phyloP scores from a whole-genome alignment of 176 grass and related monocot species.

The Thinopyrum elongatum region DNA sequence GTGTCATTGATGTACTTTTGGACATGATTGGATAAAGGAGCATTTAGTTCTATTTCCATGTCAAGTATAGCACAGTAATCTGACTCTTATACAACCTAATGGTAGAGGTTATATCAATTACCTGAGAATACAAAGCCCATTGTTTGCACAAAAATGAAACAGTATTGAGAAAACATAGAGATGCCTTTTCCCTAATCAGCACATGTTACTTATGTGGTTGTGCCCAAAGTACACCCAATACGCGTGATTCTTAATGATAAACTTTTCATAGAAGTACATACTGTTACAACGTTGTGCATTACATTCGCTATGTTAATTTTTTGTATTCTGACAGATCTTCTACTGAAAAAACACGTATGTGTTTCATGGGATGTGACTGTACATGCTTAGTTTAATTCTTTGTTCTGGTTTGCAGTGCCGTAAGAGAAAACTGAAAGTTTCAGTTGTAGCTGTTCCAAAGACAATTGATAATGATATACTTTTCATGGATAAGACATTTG shows the following conservation, averaged over 20 bases:
- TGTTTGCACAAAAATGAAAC: neutral
- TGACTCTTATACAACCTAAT: neutral
- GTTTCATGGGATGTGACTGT: constrained; percentile 1
- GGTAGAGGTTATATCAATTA: neutral
- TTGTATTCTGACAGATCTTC: neutral
- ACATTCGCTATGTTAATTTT: constrained; percentile 7
- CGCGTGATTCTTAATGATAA: neutral
- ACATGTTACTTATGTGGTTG: neutral
- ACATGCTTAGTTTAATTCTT: constrained; percentile 6
- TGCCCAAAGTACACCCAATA: neutral
- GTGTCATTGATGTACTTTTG: neutral
- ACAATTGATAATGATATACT: constrained; percentile 99
- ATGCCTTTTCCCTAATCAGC: neutral
- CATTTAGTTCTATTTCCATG: neutral
- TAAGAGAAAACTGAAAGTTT: constrained; percentile 93
- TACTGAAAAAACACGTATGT: neutral
- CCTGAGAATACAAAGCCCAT: neutral
- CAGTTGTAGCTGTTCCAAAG: constrained; percentile 89
- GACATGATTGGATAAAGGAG: constrained; percentile 5
- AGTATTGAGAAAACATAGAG: neutral
- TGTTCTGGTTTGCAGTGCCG: constrained; percentile 63
- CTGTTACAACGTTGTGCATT: neutral
- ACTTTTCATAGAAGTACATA: neutral
- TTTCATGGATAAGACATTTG: constrained; percentile 97
- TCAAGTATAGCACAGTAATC: neutral